These are phyloP conservation scores for Pueraria montana DNA, from an alignment of 306 rosid genomes.

Conservation along the genomic window DNA sequence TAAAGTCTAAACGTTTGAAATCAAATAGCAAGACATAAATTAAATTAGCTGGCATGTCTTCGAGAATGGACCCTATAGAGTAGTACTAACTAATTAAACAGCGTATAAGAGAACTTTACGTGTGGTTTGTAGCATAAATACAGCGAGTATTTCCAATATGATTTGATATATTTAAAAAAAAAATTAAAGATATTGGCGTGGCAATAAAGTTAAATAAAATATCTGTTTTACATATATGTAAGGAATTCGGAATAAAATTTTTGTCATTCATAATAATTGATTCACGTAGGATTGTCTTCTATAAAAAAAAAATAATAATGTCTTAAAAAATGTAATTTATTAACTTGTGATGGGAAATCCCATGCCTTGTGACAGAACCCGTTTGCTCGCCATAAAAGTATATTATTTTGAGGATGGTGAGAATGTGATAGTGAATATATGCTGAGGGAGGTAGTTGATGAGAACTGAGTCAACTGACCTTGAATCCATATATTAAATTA, in stretches of 20 bases:
- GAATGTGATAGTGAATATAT: background rate
- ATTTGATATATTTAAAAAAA: background rate
- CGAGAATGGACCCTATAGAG: background rate
- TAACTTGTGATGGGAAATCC: background rate
- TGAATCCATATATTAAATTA: background rate
- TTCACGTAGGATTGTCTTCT: too few species aligned
- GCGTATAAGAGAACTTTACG: background rate
- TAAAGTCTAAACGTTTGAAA: conserved; percentile 29
- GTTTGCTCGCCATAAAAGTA: background rate
- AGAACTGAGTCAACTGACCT: background rate
- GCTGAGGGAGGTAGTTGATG: background rate
- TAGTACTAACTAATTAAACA: background rate
- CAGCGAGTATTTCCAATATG: background rate
- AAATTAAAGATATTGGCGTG: background rate
- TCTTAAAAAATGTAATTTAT: background rate
- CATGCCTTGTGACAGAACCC: background rate
- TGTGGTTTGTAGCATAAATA: background rate
- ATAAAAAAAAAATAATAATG: too few species aligned
- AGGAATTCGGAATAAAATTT: too few species aligned
- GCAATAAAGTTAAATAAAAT: background rate
- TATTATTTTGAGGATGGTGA: background rate
- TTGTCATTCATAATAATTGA: too few species aligned
- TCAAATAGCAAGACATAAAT: conserved; percentile 7
- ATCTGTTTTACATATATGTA: background rate
- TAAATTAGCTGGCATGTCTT: conserved; percentile 28